Base-by-base conservation (phyloP, 78 protist genomes). In the Protostelium mycophagum region DNA sequence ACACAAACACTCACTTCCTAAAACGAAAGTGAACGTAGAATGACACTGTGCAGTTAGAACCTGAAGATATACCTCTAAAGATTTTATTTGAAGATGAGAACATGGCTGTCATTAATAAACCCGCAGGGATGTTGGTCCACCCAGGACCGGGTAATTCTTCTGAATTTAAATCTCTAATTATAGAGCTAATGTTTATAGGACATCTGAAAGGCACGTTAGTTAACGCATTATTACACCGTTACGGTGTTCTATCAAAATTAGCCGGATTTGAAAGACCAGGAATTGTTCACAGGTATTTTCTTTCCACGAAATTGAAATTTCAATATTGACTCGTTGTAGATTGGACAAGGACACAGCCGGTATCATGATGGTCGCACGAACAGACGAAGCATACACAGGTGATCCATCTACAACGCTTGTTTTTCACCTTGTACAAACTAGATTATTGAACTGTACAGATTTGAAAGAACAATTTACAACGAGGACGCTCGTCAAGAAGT, bases 331-430 rank as follows among this genome's bases (percentile, higher is more conserved):
- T n/a, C n/a, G n/a, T n/a, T n/a, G n/a, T n/a, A 36, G 92, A 38
- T 85, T 90, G 0, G 92, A 90, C 87, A 85, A 38, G 28, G 94
- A 92, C 85, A 92, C 94, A 0, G 89, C 91, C 23, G 94, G 94
- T 85, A 84, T 92, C 37, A 39, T 92, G 0, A 89, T 92, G 84
- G 87, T 92, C 38, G 94, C 94, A 0, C 86, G 73, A 51, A 51
- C 73, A 16, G 73, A 51, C 73, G 73, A 51, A 51, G 73, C 73
- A 16, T 51, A 51, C 73, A 51, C 5, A 5, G 73, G 73, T 51
- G 73, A 16, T 5, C 31, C 31, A 51, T 51, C 5, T n/a, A n/a
- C n/a, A n/a, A n/a, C n/a, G n/a, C n/a, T n/a, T n/a, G n/a, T n/a
- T n/a, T n/a, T n/a, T n/a, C n/a, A n/a, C n/a, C n/a, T n/a, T n/a